These are phyloP conservation scores for Pichia phayaonensis DNA, from an alignment of 805 yeast species.

Conservation along the genomic window DNA sequence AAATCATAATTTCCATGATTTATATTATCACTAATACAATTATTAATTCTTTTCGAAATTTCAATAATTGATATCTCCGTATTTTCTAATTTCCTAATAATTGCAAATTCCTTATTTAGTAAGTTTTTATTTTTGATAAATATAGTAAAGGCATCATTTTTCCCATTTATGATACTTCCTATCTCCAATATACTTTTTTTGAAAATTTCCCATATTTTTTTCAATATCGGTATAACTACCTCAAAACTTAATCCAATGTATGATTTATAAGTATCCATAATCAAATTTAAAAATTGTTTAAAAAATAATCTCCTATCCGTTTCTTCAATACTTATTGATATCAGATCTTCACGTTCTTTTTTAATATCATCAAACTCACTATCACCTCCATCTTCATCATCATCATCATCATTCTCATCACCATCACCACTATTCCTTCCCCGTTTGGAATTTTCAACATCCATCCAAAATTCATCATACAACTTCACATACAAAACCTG, in stretches of 20 bases:
- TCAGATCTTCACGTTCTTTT: not conserved
- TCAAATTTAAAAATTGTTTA: conserved; percentile 31
- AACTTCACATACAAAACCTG: conserved; percentile 27
- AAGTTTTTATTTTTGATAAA: conserved; percentile 21
- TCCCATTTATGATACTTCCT: conserved; percentile 15
- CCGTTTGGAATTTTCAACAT: not conserved
- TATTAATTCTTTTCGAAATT: not conserved
- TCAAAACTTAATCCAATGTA: conserved; percentile 39
- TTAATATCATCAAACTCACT: not conserved
- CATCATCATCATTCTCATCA: not conserved
- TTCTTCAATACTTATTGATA: conserved; percentile 2
- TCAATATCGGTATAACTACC: conserved; percentile 26
- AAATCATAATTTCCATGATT: conserved; percentile 34
- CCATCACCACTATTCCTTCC: not conserved
- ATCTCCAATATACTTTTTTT: conserved; percentile 18
- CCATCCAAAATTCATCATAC: conserved; percentile 13
- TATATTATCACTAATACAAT: conserved; percentile 1
- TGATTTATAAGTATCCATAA: conserved; percentile 38
- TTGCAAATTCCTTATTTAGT: conserved; percentile 19
- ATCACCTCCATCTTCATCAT: not conserved
- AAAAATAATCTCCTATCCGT: conserved; percentile 17
- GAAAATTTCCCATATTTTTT: conserved; percentile 26
- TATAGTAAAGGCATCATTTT: conserved; percentile 23
- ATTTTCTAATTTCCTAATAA: conserved; percentile 17
- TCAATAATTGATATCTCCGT: conserved; percentile 9